A percentile compares a stretch with the other conserved stretches of the same genome.
phyloP scores from a whole-genome alignment of 768 basidiomycete genomes.

The Boletus rubroflammeus region DNA sequence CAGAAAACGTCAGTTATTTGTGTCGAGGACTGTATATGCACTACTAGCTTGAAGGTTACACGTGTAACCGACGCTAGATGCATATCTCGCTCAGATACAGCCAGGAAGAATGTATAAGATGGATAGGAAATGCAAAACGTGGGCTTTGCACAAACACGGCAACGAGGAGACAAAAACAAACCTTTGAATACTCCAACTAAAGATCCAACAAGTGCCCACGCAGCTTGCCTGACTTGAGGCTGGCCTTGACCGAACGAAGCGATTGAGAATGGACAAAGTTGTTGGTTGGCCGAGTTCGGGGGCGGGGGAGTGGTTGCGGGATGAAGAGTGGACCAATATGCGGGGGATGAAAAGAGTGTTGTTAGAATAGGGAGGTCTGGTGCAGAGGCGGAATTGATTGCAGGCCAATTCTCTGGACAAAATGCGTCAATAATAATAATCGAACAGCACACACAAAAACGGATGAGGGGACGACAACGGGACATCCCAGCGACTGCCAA shows the following conservation, averaged over 20 bases:
- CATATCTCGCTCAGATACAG: not conserved
- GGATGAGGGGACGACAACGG: not conserved
- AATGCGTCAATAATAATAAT: conserved; percentile 1
- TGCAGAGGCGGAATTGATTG: not conserved
- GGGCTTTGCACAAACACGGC: not conserved
- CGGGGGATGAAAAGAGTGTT: conserved; percentile 31
- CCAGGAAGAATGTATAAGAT: not conserved
- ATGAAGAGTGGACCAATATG: conserved; percentile 58
- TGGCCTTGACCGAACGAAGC: conserved; percentile 55
- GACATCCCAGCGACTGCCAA: not conserved
- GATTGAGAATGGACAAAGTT: conserved; percentile 12
- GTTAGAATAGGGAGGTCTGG: conserved; percentile 1
- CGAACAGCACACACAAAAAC: not conserved
- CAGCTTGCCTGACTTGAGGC: conserved; percentile 67
- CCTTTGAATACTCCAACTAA: conserved; percentile 44
- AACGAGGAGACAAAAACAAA: conserved; percentile 14
- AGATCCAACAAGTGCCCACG: conserved; percentile 59
- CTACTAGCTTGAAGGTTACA: not conserved
- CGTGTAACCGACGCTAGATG: not conserved
- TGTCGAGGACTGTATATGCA: conserved; percentile 1
- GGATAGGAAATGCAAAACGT: not conserved
- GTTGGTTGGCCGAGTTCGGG: conserved; percentile 31
- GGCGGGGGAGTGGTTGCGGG: conserved; percentile 43
- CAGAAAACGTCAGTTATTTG: conserved; percentile 3
- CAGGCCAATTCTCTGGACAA: conserved; percentile 17